Evolutionary conservation across 768 basidiomycete genomes (phyloP), one percentile per base, ranked within the genome.

Genomic region (Coprinopsis marcescibilis): DNA sequence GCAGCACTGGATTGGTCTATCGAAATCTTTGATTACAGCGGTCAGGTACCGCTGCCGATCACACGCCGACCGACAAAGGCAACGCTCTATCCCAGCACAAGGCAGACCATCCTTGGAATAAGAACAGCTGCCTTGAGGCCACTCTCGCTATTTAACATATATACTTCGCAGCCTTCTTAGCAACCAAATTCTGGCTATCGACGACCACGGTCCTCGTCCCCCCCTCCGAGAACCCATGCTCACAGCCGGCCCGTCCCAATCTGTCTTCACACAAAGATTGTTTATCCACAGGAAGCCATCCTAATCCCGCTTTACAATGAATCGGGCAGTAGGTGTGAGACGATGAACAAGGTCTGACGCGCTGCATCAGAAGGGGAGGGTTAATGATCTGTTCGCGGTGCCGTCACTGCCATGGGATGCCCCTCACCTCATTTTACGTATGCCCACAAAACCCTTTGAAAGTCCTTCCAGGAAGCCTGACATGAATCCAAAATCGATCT

Each of bases 401-500:
- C 2, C 23, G n/a, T n/a, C n/a, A n/a, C n/a, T n/a, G n/a, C n/a
- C n/a, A n/a, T n/a, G n/a, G n/a, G 7, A 41, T 23, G 7, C n/a
- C 19, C n/a, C 17, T n/a, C 39, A 41, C 19, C 39, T n/a, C 39
- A 19, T 41, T 19, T 19, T 6, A 41, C 7, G 6, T n/a, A n/a
- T 15, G n/a, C 14, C 7, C 2, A 19, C 2, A 19, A 4, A 37
- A 37, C 3, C 13, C 23, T 27, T 54, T 19, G 7, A 59, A 66
- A 14, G 50, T 61, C 81, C 75, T 81, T 24, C 59, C 53, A 34
- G 68, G 64, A 38, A 20, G 40, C 48, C 46, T 63, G 59, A 52
- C 80, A 80, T 48, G 72, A 71, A 46, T 80, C 71, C 49, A 82
- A 61, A 30, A 83, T 62, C 3, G 80, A 78, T 26, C 62, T 56